These are phyloP conservation scores for Penicillium olsonii DNA, from an alignment of 2,329 filamentous ascomycete species.

Conservation along the genomic window DNA sequence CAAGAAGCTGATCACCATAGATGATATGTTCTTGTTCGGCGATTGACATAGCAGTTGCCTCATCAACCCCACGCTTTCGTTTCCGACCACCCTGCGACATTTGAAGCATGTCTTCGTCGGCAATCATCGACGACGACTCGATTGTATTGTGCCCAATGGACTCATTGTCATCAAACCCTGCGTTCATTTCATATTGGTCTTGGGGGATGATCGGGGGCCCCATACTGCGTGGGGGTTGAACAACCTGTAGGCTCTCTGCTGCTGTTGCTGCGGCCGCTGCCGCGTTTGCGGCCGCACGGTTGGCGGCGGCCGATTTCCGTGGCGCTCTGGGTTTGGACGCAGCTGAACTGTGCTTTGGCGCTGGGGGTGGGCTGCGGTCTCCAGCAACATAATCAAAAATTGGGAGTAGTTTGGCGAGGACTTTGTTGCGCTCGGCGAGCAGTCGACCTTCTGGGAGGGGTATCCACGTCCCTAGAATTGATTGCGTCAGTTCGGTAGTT, in stretches of 20 bases:
- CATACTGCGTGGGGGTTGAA: constrained; percentile 36
- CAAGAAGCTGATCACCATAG: constrained; percentile 89
- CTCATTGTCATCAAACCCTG: constrained; percentile 71
- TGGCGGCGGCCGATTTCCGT: constrained; percentile 63
- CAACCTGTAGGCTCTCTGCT: constrained; percentile 34
- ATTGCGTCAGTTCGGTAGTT: constrained; percentile 5
- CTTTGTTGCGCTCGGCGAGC: constrained; percentile 82
- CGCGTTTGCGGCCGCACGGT: constrained; percentile 44
- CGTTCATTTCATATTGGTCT: constrained; percentile 68
- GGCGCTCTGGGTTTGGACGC: constrained; percentile 74
- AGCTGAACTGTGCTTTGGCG: constrained; percentile 79
- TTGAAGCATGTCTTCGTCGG: constrained; percentile 77
- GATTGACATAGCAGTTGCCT: constrained; percentile 55
- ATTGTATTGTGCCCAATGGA: constrained; percentile 82
- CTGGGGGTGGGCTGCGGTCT: constrained; percentile 84
- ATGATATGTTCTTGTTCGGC: constrained; percentile 83
- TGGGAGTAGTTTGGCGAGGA: constrained; percentile 76
- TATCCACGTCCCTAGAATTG: constrained; percentile 80
- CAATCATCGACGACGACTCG: constrained; percentile 80
- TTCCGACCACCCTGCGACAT: constrained; percentile 66
- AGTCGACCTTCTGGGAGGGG: constrained; percentile 77
- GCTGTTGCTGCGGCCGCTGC: constrained; percentile 20
- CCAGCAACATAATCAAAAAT: constrained; percentile 91
- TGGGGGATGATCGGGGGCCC: constrained; percentile 45
- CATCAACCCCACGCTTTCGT: constrained; percentile 73